Base-by-base conservation (phyloP, 139 green algal genomes). In the Chlorella sp. region DNA sequence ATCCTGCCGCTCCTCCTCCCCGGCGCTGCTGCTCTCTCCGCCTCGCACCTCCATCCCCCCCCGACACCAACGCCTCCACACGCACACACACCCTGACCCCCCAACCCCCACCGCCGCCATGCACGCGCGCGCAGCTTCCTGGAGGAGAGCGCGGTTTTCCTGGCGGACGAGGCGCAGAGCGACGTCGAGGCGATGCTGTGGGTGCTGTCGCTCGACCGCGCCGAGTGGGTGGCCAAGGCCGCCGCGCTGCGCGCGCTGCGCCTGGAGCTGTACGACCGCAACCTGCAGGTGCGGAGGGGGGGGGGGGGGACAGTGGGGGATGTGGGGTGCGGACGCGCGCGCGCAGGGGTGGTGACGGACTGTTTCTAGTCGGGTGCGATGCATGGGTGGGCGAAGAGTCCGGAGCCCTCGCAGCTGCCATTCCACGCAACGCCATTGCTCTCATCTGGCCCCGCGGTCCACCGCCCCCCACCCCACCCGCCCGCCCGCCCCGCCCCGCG, bases 71-170 rank as follows among this genome's bases (percentile, higher is more conserved):
- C n/a, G n/a, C n/a, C n/a, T n/a, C n/a, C n/a, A n/a, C n/a, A n/a
- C n/a, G n/a, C n/a, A n/a, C n/a, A n/a, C n/a, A n/a, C n/a, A n/a
- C n/a, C n/a, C n/a, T n/a, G n/a, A n/a, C n/a, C n/a, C n/a, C n/a
- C n/a, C n/a, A n/a, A n/a, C n/a, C n/a, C n/a, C n/a, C n/a, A n/a
- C n/a, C n/a, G n/a, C n/a, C n/a, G n/a, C n/a, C n/a, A n/a, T n/a
- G n/a, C n/a, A n/a, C n/a, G n/a, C n/a, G n/a, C 45, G 17, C 61
- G 41, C 69, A 78, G 72, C 72, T 83, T 83, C 46, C 66, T 83
- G 68, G 77, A 83, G 53, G 66, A 70, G 38, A 68, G 43, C 11
- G 72, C 69, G 27, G 77, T 83, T 25, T 73, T 68, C 46, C 55
- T 83, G 42, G 59, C 74, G 21, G 58, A 61, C 27, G 77, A 83